Base-by-base conservation (phyloP, 2,329 filamentous ascomycete genomes). In the Curvularia lunata region DNA sequence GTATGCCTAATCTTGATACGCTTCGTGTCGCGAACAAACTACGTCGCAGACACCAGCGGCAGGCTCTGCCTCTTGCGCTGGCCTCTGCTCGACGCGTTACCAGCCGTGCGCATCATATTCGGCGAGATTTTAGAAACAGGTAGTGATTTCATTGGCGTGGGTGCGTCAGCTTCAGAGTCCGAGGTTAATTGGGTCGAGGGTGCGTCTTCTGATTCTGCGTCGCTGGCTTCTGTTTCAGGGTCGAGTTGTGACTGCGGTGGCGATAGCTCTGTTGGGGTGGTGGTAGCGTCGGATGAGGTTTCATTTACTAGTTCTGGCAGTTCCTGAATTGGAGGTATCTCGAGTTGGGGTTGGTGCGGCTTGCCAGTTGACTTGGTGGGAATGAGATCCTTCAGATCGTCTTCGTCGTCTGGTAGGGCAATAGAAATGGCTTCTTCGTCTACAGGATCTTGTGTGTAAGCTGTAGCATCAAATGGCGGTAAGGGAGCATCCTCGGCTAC, bases 41-140 rank as follows among this genome's bases (percentile, higher is more conserved):
- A 72, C 18, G 66, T 67, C 52, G 69, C 71, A 48, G 69, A 67
- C 1, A 74, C 68, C 32, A 74, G 62, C n/a, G 68, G 69, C 30
- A 73, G 37, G 38, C 61, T 68, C 37, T 57, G 59, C 18, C 64
- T 62, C 18, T 52, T 65, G 2, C 67, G 67, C 16, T 50, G 38
- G 16, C 62, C 61, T 23, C 67, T 52, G 4, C 38, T 43, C 2
- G 62, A 25, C 3, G 59, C 54, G 25, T 63, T 64, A 2, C 70
- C 70, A 0, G 70, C 70, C 13, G 70, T 74, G 21, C 70, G 69
- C 70, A 73, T 71, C 5, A 63, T 48, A 21, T 69, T 67, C 2
- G 67, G 67, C 3, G 65, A 64, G 2, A 68, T 21, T 4, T 65
- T 62, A 1, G 51, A n/a, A 6, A n/a, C 3, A n/a, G 42, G 41